A percentile compares a stretch with the other conserved stretches of the same genome.
phyloP scores from a whole-genome alignment of 2,329 filamentous ascomycete genomes.

The Diaporthe batatas region DNA sequence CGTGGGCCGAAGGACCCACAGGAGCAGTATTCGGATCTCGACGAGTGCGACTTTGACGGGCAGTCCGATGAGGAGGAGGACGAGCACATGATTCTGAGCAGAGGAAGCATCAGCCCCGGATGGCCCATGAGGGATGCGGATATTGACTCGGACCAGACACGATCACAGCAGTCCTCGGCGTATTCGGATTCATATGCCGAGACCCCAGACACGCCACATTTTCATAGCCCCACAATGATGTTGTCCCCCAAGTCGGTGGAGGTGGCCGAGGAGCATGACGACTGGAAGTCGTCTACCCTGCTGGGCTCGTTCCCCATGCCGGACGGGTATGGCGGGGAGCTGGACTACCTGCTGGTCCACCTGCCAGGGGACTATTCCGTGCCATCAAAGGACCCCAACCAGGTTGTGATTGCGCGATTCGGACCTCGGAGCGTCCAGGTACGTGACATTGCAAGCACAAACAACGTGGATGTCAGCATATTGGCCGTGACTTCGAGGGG shows the following conservation, averaged over 20 bases:
- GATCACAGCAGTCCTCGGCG: neutral
- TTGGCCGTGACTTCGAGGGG: neutral
- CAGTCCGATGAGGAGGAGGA: neutral
- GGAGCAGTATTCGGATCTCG: neutral
- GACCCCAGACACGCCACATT: neutral
- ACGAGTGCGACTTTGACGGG: neutral
- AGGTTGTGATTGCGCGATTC: neutral
- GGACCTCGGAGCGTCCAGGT: neutral
- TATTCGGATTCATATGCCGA: neutral
- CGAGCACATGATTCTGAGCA: neutral
- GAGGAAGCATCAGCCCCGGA: neutral
- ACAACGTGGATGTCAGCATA: neutral
- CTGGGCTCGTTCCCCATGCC: neutral
- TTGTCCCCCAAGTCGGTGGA: neutral
- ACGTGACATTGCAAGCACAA: neutral
- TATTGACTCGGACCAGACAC: neutral
- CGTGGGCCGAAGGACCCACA: neutral
- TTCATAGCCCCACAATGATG: too few relatives aligned
- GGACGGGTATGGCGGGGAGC: neutral
- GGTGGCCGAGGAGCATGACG: neutral
- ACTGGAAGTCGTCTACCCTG: neutral
- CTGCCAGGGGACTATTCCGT: neutral
- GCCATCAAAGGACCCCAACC: neutral
- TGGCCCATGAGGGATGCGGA: neutral
- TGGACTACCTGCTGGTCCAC: conserved; percentile 9